These are phyloP conservation scores for Fusarium oxysporum DNA, from an alignment of 2,329 filamentous ascomycete species.

Conservation along the genomic window DNA sequence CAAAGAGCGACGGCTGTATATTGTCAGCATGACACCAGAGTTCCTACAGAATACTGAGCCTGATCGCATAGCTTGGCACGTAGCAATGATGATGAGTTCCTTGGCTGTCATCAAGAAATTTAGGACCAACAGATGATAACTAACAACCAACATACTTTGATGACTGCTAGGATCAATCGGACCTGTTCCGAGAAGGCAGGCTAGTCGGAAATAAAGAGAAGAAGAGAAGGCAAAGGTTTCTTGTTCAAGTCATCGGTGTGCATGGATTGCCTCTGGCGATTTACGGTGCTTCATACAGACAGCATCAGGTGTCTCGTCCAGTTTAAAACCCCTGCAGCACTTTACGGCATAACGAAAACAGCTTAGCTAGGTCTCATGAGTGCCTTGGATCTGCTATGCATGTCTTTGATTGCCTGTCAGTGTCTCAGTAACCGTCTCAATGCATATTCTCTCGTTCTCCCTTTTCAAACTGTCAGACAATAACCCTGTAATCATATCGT, in stretches of 20 bases:
- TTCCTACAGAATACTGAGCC: not conserved
- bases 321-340: not conserved
- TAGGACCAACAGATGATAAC: constrained; percentile 16
- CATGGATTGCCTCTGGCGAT: not conserved
- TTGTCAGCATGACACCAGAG: constrained; percentile 14
- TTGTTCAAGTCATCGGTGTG: constrained; percentile 5
- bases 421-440: not conserved
- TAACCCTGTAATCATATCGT: constrained; percentile 2
- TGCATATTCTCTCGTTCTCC: not conserved
- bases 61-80: constrained; percentile 15
- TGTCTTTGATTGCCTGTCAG: constrained; percentile 24
- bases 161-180: constrained; percentile 28
- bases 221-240: not conserved
- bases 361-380: constrained; percentile 5
- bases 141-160: constrained; percentile 24
- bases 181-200: constrained; percentile 15
- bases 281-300: not conserved
- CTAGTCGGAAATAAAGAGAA: constrained; percentile 21
- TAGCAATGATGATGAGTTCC: not conserved
- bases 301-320: not conserved
- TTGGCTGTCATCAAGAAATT: not conserved
- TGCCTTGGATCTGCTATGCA: constrained; percentile 28
- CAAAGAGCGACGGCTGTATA: not conserved
- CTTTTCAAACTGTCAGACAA: not conserved
- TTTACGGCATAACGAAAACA: not conserved